Conservation (phyloP, 1,284 basidiomycete genomes). For the Mycena citricolor region DNA sequence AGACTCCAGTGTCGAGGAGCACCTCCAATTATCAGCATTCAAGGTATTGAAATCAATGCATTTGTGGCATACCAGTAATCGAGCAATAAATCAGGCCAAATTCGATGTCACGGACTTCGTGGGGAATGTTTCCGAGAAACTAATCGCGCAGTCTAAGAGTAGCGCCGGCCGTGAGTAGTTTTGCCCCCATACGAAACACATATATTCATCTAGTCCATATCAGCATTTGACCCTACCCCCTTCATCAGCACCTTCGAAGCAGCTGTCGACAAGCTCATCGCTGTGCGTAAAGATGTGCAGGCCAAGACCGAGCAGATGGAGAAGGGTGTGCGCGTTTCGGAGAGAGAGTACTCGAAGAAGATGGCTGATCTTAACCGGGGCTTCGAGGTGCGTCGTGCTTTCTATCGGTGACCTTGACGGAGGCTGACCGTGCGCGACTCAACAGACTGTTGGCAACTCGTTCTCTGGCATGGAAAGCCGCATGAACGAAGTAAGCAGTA, state of each 20-base stretch:
- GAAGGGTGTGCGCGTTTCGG: conserved; percentile 86
- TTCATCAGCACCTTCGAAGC: conserved; percentile 92
- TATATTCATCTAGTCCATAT: conserved; percentile 8
- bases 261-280: conserved; percentile 84
- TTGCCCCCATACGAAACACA: background rate
- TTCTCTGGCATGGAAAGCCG: conserved; percentile 84
- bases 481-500: conserved; percentile 93
- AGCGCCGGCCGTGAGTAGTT: conserved; percentile 75
- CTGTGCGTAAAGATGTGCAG: conserved; percentile 85
- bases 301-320: conserved; percentile 89
- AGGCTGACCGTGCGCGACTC: too few relatives aligned
- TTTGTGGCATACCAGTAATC: conserved; percentile 9
- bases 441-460: conserved; percentile 76
- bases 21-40: conserved; percentile 67
- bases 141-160: conserved; percentile 81
- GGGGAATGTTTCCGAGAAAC: conserved; percentile 79
- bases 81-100: conserved; percentile 59
- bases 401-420: conserved; percentile 6
- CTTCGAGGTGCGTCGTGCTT: conserved; percentile 71
- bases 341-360: conserved; percentile 92
- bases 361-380: conserved; percentile 90
- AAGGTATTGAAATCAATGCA: conserved; percentile 43
- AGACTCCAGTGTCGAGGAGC: conserved; percentile 60
- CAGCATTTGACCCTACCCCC: conserved; percentile 89
- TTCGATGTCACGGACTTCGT: conserved; percentile 94